phyloP scores from a whole-genome alignment of 345 rosid species.

The Eucalyptus sp. region DNA sequence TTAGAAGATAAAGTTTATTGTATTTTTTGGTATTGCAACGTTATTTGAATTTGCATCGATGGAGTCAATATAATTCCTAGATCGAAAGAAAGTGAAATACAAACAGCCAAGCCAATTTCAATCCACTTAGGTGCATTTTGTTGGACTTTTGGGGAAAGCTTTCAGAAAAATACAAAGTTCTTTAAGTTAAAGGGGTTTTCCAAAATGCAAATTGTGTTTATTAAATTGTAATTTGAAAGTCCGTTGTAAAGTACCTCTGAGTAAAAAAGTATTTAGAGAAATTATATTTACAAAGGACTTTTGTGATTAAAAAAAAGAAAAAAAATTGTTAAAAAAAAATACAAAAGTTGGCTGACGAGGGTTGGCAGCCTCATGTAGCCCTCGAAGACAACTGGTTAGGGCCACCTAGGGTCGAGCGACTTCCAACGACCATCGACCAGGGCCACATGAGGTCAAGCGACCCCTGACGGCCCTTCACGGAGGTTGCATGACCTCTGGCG shows the following conservation, averaged over 20 bases:
- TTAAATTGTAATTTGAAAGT: too few species aligned
- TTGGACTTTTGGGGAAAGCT: rapidly evolving
- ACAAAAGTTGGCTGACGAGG: too few species aligned
- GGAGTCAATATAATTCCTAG: not conserved
- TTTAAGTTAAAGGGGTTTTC: rapidly evolving
- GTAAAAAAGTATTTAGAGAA: too few species aligned
- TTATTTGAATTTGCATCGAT: not conserved
- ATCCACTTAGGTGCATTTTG: not conserved
- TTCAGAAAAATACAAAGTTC: rapidly evolving
- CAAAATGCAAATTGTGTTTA: too few species aligned
- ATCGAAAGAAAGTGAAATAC: not conserved
- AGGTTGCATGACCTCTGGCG: rapidly evolving
- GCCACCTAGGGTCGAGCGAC: too few species aligned
- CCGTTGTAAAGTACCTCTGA: rapidly evolving
- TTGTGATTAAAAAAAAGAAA: too few species aligned
- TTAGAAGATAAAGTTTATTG: not conserved
- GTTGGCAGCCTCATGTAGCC: too few species aligned
- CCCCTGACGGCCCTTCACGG: rapidly evolving
- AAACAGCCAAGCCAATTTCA: not conserved
- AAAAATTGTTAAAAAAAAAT: too few species aligned
- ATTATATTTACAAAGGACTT: too few species aligned
- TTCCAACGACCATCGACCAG: rapidly evolving
- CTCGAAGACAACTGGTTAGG: too few species aligned
- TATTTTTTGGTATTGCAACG: not conserved
- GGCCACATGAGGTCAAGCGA: too few species aligned